Evolutionary conservation across 129 eudicot genomes (phyloP).

Genomic region (Daucus carota): DNA sequence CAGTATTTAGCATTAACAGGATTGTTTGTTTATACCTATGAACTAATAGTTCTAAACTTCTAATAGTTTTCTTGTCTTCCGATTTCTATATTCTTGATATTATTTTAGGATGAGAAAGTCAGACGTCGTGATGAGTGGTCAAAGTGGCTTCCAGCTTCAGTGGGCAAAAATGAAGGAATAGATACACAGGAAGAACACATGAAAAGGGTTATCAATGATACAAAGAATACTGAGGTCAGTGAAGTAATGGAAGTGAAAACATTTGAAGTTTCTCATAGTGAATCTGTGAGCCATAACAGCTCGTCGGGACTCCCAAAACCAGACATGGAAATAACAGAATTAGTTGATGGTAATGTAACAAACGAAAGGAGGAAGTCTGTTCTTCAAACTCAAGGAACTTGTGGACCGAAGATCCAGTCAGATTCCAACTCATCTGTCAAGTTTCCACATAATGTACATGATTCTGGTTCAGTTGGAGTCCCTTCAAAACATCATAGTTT

Average conservation of each 20-base stretch:
- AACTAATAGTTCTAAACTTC: neutral
- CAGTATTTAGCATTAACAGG: neutral
- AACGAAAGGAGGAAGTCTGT: slow-evolving; percentile 7
- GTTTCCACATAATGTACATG: slow-evolving; percentile 1
- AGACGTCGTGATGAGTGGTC: slow-evolving; percentile 89
- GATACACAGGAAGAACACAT: slow-evolving; percentile 18
- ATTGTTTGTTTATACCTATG: neutral
- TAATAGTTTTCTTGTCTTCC: neutral
- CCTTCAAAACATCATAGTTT: slow-evolving; percentile 4
- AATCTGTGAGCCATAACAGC: slow-evolving; percentile 15
- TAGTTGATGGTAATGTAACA: neutral
- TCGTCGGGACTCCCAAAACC: neutral
- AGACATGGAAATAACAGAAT: slow-evolving; percentile 5
- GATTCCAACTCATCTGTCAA: slow-evolving; percentile 9
- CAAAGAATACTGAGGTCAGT: slow-evolving; percentile 20
- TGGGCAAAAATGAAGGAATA: slow-evolving; percentile 17
- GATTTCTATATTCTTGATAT: neutral
- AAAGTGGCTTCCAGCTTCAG: slow-evolving; percentile 60
- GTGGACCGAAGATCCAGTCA: slow-evolving; percentile 11
- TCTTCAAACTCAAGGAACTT: slow-evolving; percentile 18
- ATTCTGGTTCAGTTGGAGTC: slow-evolving; percentile 1
- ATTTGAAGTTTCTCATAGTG: slow-evolving; percentile 11
- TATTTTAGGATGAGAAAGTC: slow-evolving; percentile 52
- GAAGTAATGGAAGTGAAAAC: slow-evolving; percentile 17
- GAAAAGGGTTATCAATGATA: slow-evolving; percentile 19